These are phyloP conservation scores for Diaporthe sp. DNA, from an alignment of 2,329 filamentous ascomycete genomes.

Conservation along the genomic window DNA sequence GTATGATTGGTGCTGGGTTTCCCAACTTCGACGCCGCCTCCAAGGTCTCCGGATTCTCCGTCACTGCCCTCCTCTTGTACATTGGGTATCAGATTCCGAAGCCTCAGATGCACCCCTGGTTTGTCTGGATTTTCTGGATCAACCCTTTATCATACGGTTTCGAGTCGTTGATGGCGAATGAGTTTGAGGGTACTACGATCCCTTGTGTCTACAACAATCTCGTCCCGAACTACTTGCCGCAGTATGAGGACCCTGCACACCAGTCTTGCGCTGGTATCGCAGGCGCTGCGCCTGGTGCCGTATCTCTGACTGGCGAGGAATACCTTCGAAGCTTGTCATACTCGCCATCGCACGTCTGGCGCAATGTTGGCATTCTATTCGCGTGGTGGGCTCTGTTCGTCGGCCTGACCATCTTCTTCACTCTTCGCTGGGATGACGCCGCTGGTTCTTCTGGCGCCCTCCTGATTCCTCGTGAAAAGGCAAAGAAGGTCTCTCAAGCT, in stretches of 20 bases:
- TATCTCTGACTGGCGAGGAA: neutral
- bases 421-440: slow-evolving; percentile 23
- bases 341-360: slow-evolving; percentile 63
- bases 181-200: slow-evolving; percentile 64
- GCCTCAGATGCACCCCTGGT: slow-evolving; percentile 72
- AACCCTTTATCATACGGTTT: slow-evolving; percentile 79
- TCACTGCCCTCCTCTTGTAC: slow-evolving; percentile 62
- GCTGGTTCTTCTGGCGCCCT: too few species aligned
- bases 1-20: slow-evolving; percentile 49
- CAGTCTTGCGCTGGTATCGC: neutral
- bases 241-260: too few species aligned
- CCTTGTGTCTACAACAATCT: slow-evolving; percentile 25
- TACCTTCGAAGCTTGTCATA: slow-evolving; percentile 25
- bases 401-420: slow-evolving; percentile 54
- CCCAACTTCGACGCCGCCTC: slow-evolving; percentile 67
- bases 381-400: slow-evolving; percentile 73
- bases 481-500: neutral
- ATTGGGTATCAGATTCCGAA: slow-evolving; percentile 74
- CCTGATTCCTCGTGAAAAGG: neutral
- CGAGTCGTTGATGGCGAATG: slow-evolving; percentile 76
- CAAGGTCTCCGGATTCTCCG: slow-evolving; percentile 63
- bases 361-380: slow-evolving; percentile 73
- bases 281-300: neutral
- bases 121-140: slow-evolving; percentile 74
- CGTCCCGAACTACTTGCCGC: slow-evolving; percentile 26